These are phyloP conservation scores for Oryza meyeriana DNA, from an alignment of 176 grass and related monocot genomes.

Conservation along the genomic window DNA sequence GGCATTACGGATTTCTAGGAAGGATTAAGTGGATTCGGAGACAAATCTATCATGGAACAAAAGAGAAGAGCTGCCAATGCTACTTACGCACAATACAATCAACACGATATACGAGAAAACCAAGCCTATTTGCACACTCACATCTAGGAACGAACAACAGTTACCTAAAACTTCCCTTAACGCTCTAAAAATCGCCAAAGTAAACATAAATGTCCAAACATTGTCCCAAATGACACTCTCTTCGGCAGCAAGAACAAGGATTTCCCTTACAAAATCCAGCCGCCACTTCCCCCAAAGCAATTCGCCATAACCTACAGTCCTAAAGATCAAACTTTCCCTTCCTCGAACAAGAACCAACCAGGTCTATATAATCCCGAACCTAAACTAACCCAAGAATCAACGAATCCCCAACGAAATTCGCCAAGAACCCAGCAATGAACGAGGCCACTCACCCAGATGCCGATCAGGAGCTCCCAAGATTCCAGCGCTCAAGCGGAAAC, in stretches of 20 bases:
- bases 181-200: background rate
- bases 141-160: background rate
- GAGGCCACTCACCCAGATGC: conserved; percentile 19
- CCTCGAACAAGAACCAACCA: background rate
- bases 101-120: background rate
- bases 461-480: background rate
- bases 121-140: background rate
- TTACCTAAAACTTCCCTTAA: background rate
- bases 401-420: background rate
- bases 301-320: background rate
- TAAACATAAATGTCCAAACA: background rate
- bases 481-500: background rate
- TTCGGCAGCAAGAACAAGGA: background rate
- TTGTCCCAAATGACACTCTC: background rate
- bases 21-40: background rate
- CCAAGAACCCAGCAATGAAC: background rate
- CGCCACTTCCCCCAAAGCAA: background rate
- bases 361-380: background rate
- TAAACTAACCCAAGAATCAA: background rate
- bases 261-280: background rate
- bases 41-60: background rate
- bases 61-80: background rate
- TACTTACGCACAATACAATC: background rate
- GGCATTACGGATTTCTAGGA: background rate
- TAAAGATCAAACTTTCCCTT: background rate